Conservation (phyloP, 2,329 filamentous ascomycete species). For the Penicillium hordei region DNA sequence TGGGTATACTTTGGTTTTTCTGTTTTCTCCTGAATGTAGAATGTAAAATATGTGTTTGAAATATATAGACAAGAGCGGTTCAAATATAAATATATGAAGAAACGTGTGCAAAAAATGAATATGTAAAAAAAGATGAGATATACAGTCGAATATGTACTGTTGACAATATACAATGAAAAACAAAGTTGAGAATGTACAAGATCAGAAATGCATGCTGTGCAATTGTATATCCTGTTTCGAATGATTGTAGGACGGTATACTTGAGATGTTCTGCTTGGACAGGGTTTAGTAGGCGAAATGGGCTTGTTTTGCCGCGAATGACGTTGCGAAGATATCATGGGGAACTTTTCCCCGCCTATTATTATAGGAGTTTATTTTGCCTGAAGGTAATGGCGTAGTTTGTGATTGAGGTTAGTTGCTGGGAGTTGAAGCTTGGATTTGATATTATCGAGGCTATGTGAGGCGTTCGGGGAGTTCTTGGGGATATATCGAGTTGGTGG, state of each 20-base stretch:
- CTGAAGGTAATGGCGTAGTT: background rate
- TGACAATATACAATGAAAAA: constrained; percentile 1
- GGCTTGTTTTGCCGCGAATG: constrained; percentile 16
- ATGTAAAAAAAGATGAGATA: background rate
- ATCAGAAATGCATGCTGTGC: constrained; percentile 6
- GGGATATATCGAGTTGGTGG: background rate
- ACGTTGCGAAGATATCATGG: constrained; percentile 23
- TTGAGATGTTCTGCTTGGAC: background rate
- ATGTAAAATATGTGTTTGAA: too few species aligned
- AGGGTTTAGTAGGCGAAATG: background rate
- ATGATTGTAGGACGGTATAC: background rate
- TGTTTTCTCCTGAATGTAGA: background rate
- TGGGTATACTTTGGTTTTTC: background rate
- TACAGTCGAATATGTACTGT: constrained; percentile 3
- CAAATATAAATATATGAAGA: background rate
- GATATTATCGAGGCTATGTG: background rate
- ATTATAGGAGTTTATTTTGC: background rate
- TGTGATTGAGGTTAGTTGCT: background rate
- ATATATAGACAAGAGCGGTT: background rate
- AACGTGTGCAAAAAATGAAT: background rate
- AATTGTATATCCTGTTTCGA: background rate
- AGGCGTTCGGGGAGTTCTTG: background rate
- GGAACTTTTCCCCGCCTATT: constrained; percentile 22
- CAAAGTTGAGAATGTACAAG: background rate
- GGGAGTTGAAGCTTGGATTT: background rate